Evolutionary conservation across 2,329 filamentous ascomycete species (phyloP), one percentile per base, ranked within the genome.

Genomic region (Fusarium circinatum): DNA sequence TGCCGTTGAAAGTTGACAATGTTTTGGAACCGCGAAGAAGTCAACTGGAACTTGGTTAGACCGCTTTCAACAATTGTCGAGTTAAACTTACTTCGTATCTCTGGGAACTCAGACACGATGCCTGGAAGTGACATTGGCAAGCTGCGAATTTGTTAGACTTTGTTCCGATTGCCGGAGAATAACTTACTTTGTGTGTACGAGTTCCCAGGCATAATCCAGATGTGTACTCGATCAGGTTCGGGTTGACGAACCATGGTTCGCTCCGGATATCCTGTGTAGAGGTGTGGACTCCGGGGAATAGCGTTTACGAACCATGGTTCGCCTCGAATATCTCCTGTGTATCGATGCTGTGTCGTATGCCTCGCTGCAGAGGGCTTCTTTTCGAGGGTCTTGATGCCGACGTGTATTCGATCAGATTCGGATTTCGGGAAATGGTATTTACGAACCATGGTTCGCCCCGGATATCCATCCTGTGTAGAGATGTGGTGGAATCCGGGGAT

Each of bases 391-490:
- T 90, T 93, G 36, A 90, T 80, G 2, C 92, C 90, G 86, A 83
- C 0, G 91, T 88, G 76, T 96, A 98, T 63, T 95, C 92, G 11
- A 97, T 83, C 26, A 98, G 83, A 24, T 90, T 82, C 0, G 95
- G 95, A 72, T 93, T 92, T 57, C 93, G 89, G 0, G 88, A 85
- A 28, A 98, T 83, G 5, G 89, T 86, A 72, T 93, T 92, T 14
- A 98, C 91, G 87, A 94, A 97, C 93, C 94, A 98, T 9, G 89
- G 86, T 78, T 98, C 96, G 61, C 94, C 92, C 74, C 96, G 89
- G 45, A 97, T 91, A 78, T 10, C n/a, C n/a, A n/a, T n/a, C n/a
- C n/a, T n/a, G n/a, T n/a, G n/a, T n/a, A 39, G 30, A 32, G 30
- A 5, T 32, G 13, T 32, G 13, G 30, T n/a, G n/a, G n/a, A 39